phyloP scores from a whole-genome alignment of 1,139 yeast genomes.

The Wickerhamomyces sp. region DNA sequence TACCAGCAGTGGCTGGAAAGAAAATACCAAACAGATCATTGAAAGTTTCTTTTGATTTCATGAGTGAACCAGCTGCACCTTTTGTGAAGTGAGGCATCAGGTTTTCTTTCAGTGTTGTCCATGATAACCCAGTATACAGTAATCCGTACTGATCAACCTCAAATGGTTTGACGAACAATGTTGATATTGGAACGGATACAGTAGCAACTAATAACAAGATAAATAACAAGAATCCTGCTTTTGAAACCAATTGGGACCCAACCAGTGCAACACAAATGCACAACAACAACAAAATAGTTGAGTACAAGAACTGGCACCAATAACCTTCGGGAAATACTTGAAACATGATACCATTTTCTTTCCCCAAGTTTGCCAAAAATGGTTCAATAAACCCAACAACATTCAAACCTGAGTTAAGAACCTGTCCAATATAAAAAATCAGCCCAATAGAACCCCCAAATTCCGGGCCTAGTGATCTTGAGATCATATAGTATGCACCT shows the following conservation, averaged over 20 bases:
- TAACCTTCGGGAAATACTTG: slow-evolving; percentile 53
- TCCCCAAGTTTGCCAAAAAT: slow-evolving; percentile 52
- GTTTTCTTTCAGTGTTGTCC: slow-evolving; percentile 60
- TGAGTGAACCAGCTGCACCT: slow-evolving; percentile 88
- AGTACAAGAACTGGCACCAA: slow-evolving; percentile 52
- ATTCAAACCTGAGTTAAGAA: slow-evolving; percentile 68
- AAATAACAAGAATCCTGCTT: slow-evolving; percentile 75
- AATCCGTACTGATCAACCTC: slow-evolving; percentile 43
- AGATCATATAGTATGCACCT: slow-evolving; percentile 80
- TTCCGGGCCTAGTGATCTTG: slow-evolving; percentile 75
- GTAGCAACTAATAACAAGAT: slow-evolving; percentile 67
- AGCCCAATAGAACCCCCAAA: slow-evolving; percentile 82
- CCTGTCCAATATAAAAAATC: slow-evolving; percentile 73
- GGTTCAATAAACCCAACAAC: slow-evolving; percentile 82
- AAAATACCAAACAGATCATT: slow-evolving; percentile 87
- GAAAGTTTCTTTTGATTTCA: slow-evolving; percentile 64
- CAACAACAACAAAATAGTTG: slow-evolving; percentile 57
- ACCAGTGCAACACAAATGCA: slow-evolving; percentile 79
- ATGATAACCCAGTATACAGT: slow-evolving; percentile 67
- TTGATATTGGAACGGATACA: slow-evolving; percentile 75
- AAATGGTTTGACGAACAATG: slow-evolving; percentile 59
- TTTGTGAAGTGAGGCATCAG: slow-evolving; percentile 74
- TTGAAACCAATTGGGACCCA: slow-evolving; percentile 80
- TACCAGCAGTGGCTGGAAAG: slow-evolving; percentile 98
- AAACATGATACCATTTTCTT: slow-evolving; percentile 49